Evolutionary conservation across 2,329 filamentous ascomycete genomes (phyloP).

Genomic region (Colletotrichum plurivorum): DNA sequence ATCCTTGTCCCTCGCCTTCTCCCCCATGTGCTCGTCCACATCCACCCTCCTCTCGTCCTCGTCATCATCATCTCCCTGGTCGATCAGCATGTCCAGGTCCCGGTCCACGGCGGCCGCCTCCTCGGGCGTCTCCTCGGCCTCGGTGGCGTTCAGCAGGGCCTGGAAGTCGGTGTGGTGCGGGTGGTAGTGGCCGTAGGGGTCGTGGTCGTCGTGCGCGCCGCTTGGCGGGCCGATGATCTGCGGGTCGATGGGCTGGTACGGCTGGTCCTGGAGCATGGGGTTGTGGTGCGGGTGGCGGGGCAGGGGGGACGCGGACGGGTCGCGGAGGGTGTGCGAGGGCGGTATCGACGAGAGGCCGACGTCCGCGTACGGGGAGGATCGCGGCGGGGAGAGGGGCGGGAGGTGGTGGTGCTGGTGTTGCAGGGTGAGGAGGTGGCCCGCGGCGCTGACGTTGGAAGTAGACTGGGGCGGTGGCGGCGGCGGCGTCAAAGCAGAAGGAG

Average conservation of each 20-base stretch:
- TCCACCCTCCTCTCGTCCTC: slow-evolving; percentile 50
- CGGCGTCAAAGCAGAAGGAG: slow-evolving; percentile 16
- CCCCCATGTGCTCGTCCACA: slow-evolving; percentile 46
- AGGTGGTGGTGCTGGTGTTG: slow-evolving; percentile 44
- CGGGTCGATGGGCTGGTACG: slow-evolving; percentile 71
- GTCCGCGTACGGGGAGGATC: slow-evolving; percentile 60
- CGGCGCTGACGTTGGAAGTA: slow-evolving; percentile 34
- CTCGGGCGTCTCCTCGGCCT: slow-evolving; percentile 52
- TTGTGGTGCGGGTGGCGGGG: slow-evolving; percentile 51
- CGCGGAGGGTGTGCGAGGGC: slow-evolving; percentile 55
- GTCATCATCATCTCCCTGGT: slow-evolving; percentile 60
- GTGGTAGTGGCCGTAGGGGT: slow-evolving; percentile 58
- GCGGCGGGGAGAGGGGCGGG: slow-evolving; percentile 44
- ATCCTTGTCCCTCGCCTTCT: slow-evolving; percentile 37
- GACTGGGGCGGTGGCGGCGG: slow-evolving; percentile 21
- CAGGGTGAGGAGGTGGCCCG: slow-evolving; percentile 38
- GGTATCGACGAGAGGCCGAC: slow-evolving; percentile 55
- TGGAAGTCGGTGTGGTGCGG: slow-evolving; percentile 63
- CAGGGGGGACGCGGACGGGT: slow-evolving; percentile 44
- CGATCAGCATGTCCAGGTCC: slow-evolving; percentile 67
- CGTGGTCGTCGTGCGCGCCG: slow-evolving; percentile 40
- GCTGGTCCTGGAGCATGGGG: slow-evolving; percentile 50
- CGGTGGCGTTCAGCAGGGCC: slow-evolving; percentile 65
- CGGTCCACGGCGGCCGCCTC: slow-evolving; percentile 59
- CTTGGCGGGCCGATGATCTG: slow-evolving; percentile 66